A percentile compares a stretch with the other conserved stretches of the same genome.
phyloP scores from a whole-genome alignment of 148 eudicot species.

The Rhododendron williamsianum region DNA sequence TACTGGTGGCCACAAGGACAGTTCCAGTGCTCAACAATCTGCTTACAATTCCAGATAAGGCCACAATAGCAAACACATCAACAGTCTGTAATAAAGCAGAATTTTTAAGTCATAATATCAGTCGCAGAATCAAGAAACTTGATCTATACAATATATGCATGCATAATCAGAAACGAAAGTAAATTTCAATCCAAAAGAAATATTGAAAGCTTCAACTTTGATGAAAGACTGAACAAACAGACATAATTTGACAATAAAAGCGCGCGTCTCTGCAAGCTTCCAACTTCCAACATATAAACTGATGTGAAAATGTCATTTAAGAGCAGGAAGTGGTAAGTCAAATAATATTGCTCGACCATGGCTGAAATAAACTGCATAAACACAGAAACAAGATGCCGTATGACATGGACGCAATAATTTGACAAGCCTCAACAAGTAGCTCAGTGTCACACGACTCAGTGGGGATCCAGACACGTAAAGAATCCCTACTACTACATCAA shows the following conservation, averaged over 20 bases:
- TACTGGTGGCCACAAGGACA: constrained; percentile 94
- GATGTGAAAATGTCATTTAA: background rate
- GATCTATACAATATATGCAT: background rate
- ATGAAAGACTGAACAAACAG: background rate
- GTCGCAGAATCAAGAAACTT: constrained; percentile 13
- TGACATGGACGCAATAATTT: background rate
- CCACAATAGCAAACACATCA: constrained; percentile 99
- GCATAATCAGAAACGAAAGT: background rate
- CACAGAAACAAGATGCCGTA: background rate
- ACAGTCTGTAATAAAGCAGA: constrained; percentile 72
- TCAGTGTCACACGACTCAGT: background rate
- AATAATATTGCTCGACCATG: background rate
- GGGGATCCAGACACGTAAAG: background rate
- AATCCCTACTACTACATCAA: background rate
- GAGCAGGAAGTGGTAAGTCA: background rate
- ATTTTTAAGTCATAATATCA: constrained; percentile 16
- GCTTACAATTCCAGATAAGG: constrained; percentile 97
- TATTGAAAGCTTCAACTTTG: background rate
- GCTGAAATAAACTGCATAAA: background rate
- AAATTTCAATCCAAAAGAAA: background rate
- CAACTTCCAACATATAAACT: constrained; percentile 1
- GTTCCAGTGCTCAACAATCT: constrained; percentile 93
- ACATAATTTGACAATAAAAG: background rate
- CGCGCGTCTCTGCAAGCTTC: background rate
- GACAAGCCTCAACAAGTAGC: background rate